Evolutionary conservation across 768 basidiomycete genomes (phyloP), one percentile per base, ranked within the genome.

Genomic region (Galerina marginata): DNA sequence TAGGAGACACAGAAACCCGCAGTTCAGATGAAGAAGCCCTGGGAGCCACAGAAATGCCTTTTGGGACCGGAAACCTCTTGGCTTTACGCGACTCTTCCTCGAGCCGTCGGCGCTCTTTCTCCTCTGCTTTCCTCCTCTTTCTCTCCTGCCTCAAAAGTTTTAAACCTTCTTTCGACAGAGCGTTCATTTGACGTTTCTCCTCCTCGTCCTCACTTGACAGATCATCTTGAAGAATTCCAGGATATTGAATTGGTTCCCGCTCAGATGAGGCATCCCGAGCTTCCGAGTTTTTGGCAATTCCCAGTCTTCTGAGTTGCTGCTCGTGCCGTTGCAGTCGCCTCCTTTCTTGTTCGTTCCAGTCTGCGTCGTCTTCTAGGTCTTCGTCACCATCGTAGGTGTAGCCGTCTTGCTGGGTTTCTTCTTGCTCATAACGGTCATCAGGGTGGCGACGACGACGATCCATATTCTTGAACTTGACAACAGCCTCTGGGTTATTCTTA

Each of bases 401-500:
- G 42, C 66, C 60, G 12, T 67, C 66, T 38, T 66, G 67, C 42
- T 69, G 62, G 10, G 74, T 74, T 29, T 77, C 74, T 48, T 69
- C 71, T 15, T 72, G 67, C 15, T 73, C 77, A 16, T 75, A 74
- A 36, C 65, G 67, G 46, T 74, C 71, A 11, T 65, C 69, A 2
- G 63, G 62, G 43, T 68, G 69, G 58, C 69, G 73, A 39, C 66
- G 69, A 56, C 62, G 58, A 55, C 39, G 58, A 16, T 49, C 67
- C 33, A 78, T 76, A 67, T 78, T 79, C 48, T 67, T 72, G 25
- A 79, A 57, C 56, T 83, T 86, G 46, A 92, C 79, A 44, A 92
- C 84, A 1, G 91, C 91, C 20, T 92, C 91, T 2, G 89, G 90
- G 61, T 80, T 82, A 0, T 69, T 64, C 33, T 77, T 77, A 62